Base-by-base conservation (phyloP, 1,139 yeast genomes). In the Hyphopichia fennica region DNA sequence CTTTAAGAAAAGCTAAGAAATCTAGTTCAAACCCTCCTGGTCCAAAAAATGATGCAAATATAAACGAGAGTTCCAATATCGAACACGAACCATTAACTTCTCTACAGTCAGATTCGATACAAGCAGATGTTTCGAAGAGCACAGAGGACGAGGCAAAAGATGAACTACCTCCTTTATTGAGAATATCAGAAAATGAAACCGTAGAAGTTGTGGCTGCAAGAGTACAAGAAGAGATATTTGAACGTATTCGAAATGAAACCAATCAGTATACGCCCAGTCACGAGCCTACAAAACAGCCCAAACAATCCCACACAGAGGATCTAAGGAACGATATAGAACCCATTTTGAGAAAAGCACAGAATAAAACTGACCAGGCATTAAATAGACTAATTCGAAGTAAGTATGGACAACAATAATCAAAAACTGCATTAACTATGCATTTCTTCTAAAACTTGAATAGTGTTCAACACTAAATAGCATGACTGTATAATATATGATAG, bases 341-440 rank as follows among this genome's bases (percentile, higher is more conserved):
- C 9, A 64, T 67, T 34, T 51, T 62, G 27, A 50, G 53, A 20
- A 49, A 52, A 41, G 77, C 75, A 9, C 52, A 57, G 28, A 35
- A 45, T 7, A 56, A 53, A 19, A 72, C 74, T 1, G 62, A 63
- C 20, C 47, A 48, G 32, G 72, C 64, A 3, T 46, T 71, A 20
- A 57, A 58, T 40, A 48, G 48, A 35, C 50, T 64, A 3, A 48
- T 65, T 8, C 69, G 58, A 38, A 56, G 54, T 36, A 56, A 52
- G 45, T 58, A 56, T 39, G 13, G n/a, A 11, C 13, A 25, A 25
- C 28, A 25, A 25, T 20, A 20, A n/a, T n/a, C n/a, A n/a, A n/a
- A n/a, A n/a, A n/a, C n/a, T n/a, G n/a, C n/a, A n/a, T n/a, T n/a
- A n/a, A n/a, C n/a, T n/a, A n/a, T n/a, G n/a, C n/a, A n/a, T n/a